These are phyloP conservation scores for Termitomyces sp. DNA, from an alignment of 768 basidiomycete species.

Conservation along the genomic window DNA sequence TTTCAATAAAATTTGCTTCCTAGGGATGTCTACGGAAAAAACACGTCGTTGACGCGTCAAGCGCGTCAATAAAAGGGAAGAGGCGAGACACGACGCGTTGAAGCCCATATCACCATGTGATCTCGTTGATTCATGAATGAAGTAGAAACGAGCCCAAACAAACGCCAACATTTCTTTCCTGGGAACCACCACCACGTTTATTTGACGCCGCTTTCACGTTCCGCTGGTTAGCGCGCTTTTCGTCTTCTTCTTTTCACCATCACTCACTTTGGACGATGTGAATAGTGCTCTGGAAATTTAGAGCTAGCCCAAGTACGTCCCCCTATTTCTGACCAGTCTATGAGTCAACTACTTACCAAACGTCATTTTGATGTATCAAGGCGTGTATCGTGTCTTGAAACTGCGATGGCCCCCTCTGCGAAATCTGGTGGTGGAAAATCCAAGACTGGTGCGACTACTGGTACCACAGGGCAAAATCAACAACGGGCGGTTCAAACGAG, in stretches of 20 bases:
- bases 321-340: constrained; percentile 9
- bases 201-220: constrained; percentile 26
- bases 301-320: constrained; percentile 8
- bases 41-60: constrained; percentile 11
- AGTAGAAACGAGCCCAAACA: constrained; percentile 26
- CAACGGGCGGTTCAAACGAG: constrained; percentile 51
- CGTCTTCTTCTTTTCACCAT: not conserved
- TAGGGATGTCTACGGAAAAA: not conserved
- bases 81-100: constrained; percentile 7
- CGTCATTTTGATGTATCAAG: not conserved
- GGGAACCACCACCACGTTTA: constrained; percentile 35
- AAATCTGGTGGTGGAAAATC: constrained; percentile 63
- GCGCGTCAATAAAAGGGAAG: constrained; percentile 2
- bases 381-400: not conserved
- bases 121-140: constrained; percentile 19
- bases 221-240: constrained; percentile 11
- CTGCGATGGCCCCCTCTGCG: constrained; percentile 39
- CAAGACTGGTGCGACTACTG: constrained; percentile 38
- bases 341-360: not conserved
- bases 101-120: constrained; percentile 17
- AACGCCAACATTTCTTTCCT: constrained; percentile 32
- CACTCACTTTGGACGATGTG: not conserved
- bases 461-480: constrained; percentile 23
- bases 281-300: not conserved
- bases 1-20: not conserved